Conservation (phyloP, 768 basidiomycete genomes). For the Ramaria sp. region DNA sequence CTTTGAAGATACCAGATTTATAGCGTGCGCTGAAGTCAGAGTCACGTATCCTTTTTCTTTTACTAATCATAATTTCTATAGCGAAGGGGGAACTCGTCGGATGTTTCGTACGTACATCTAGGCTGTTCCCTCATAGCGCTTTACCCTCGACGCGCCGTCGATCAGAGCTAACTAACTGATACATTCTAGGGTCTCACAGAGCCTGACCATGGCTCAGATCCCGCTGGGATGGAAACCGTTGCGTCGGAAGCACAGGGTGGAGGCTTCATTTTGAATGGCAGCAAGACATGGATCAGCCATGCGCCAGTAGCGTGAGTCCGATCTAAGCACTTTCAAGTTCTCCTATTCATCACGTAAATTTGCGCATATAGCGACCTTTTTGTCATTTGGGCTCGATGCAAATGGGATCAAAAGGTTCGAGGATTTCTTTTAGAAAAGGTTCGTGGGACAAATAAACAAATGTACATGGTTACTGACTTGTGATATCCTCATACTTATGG, state of each 20-base stretch:
- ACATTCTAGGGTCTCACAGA: slow-evolving; percentile 75
- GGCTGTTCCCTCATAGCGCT: too few relatives aligned
- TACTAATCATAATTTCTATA: slow-evolving; percentile 19
- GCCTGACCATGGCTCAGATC: slow-evolving; percentile 95
- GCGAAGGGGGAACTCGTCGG: slow-evolving; percentile 82
- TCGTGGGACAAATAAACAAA: slow-evolving; percentile 10
- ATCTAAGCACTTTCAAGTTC: neutral
- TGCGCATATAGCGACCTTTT: slow-evolving; percentile 59
- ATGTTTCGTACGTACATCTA: slow-evolving; percentile 68
- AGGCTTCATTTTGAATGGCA: slow-evolving; percentile 78
- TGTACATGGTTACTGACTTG: slow-evolving; percentile 7
- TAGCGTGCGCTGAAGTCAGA: too few relatives aligned
- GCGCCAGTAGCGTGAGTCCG: slow-evolving; percentile 72
- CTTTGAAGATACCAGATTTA: too few relatives aligned
- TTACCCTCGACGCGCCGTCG: too few relatives aligned
- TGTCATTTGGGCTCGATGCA: slow-evolving; percentile 88
- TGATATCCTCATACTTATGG: neutral
- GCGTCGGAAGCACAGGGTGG: slow-evolving; percentile 70
- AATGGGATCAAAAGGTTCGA: slow-evolving; percentile 85
- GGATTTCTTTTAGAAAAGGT: slow-evolving; percentile 92
- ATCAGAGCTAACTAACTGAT: neutral
- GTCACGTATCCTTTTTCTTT: too few relatives aligned
- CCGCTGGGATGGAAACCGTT: slow-evolving; percentile 93
- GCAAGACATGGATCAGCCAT: slow-evolving; percentile 98
- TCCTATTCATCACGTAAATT: slow-evolving; percentile 4